Evolutionary conservation across 2,329 filamentous ascomycete species (phyloP).

Genomic region (Berkeleyomyces rouxiae): DNA sequence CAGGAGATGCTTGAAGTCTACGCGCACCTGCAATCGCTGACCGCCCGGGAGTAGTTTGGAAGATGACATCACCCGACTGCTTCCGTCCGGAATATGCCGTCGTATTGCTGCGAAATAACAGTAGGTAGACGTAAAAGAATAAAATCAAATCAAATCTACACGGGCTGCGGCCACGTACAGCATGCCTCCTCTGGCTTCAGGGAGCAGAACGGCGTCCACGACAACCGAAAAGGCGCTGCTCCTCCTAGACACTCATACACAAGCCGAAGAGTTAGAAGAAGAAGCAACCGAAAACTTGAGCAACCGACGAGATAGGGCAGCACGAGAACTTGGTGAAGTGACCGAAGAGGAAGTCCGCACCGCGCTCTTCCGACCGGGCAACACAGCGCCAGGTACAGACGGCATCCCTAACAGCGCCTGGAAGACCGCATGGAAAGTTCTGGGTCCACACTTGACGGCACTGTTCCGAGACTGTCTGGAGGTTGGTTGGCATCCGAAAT

Average conservation of each 20-base stretch:
- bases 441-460: background rate
- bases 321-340: no score
- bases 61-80: no score
- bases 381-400: background rate
- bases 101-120: no score
- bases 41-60: no score
- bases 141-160: no score
- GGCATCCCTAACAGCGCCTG: background rate
- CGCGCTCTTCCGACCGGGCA: background rate
- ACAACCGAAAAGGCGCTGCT: background rate
- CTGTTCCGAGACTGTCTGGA: background rate
- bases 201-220: background rate
- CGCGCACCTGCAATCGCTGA: no score
- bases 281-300: no score
- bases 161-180: background rate
- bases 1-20: no score
- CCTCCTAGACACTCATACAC: background rate
- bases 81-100: no score
- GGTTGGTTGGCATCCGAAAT: background rate
- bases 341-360: background rate
- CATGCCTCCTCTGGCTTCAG: background rate
- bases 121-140: background rate
- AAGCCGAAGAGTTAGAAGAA: no score
- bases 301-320: no score
- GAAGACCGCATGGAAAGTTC: background rate